Conservation (phyloP, 108 stramenopile genomes). For the Aureococcus anophagefferens region DNA sequence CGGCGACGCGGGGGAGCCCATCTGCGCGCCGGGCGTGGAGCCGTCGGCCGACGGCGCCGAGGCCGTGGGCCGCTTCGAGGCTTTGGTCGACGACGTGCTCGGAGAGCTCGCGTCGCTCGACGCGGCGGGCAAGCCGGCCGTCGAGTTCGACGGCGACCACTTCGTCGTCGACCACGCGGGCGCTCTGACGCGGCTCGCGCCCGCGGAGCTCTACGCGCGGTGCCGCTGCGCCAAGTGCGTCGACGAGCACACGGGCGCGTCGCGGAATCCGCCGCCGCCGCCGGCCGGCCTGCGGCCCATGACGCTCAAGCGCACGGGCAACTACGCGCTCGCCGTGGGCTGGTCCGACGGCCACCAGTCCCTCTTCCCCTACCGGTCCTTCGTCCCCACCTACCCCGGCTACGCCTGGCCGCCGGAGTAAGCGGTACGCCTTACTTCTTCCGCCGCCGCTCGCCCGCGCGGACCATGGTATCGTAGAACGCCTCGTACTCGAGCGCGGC, state of each 20-base stretch:
- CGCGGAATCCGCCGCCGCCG: neutral
- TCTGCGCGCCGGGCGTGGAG: slow-evolving; percentile 50
- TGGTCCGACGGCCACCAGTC: slow-evolving; percentile 81
- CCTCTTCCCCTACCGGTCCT: slow-evolving; percentile 59
- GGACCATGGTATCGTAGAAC: too few species aligned
- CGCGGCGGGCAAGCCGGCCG: neutral
- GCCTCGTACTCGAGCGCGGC: too few species aligned
- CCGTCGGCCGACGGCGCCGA: neutral
- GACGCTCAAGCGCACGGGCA: slow-evolving; percentile 54
- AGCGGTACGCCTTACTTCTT: too few species aligned
- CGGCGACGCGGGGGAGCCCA: slow-evolving; percentile 69
- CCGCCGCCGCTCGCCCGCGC: too few species aligned
- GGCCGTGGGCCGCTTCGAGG: neutral
- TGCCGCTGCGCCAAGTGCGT: slow-evolving; percentile 80
- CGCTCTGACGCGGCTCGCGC: slow-evolving; percentile 15
- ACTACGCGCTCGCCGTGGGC: slow-evolving; percentile 75
- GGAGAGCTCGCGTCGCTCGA: neutral
- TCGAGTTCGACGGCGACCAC: neutral
- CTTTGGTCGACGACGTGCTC: neutral
- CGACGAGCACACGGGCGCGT: slow-evolving; percentile 42
- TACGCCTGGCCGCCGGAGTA: too few species aligned
- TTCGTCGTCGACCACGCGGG: neutral
- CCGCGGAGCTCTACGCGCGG: slow-evolving; percentile 53
- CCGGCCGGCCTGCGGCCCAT: slow-evolving; percentile 5
- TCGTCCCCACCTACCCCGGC: neutral